Percentiles rank a stretch among this genome's conserved stretches.
Conservation (phyloP, 495 filamentous ascomycete genomes). For the Cercophora newfieldiana region DNA sequence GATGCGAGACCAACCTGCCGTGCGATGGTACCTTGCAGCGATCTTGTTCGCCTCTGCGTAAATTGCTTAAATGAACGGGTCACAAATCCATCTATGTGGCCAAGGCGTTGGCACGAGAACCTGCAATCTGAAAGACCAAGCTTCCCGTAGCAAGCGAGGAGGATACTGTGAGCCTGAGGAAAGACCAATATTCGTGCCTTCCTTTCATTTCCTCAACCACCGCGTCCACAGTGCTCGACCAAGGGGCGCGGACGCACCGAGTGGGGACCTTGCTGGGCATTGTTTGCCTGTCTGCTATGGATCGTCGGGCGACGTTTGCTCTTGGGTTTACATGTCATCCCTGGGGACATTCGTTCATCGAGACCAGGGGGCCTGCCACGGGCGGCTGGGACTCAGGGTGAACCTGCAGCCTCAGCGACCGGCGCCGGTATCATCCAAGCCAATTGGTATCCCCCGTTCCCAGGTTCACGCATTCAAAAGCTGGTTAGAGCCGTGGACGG, state of each 20-base stretch:
- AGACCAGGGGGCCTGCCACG: neutral
- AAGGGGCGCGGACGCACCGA: neutral
- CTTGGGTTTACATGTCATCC: neutral
- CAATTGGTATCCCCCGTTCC: constrained; percentile 8
- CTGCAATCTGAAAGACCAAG: constrained; percentile 11
- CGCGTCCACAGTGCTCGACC: neutral
- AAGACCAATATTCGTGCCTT: neutral
- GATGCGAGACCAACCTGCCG: constrained; percentile 2
- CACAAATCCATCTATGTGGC: constrained; percentile 5
- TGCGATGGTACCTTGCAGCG: constrained; percentile 22
- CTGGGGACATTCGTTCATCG: neutral
- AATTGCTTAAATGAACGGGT: constrained; percentile 14
- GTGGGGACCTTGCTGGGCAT: neutral
- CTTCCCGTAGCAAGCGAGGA: constrained; percentile 10
- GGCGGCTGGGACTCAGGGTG: neutral
- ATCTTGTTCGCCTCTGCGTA: constrained; percentile 11
- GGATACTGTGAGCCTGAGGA: neutral
- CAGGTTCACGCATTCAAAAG: constrained; percentile 10
- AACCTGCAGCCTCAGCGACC: neutral
- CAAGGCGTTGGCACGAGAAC: constrained; percentile 1
- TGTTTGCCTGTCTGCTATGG: neutral
- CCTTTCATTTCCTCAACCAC: neutral
- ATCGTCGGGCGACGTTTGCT: neutral
- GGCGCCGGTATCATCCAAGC: constrained; percentile 11
- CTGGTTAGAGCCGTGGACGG: neutral